These are phyloP conservation scores for Gamarada debralockiae DNA, from an alignment of 495 filamentous ascomycete genomes.

Conservation along the genomic window DNA sequence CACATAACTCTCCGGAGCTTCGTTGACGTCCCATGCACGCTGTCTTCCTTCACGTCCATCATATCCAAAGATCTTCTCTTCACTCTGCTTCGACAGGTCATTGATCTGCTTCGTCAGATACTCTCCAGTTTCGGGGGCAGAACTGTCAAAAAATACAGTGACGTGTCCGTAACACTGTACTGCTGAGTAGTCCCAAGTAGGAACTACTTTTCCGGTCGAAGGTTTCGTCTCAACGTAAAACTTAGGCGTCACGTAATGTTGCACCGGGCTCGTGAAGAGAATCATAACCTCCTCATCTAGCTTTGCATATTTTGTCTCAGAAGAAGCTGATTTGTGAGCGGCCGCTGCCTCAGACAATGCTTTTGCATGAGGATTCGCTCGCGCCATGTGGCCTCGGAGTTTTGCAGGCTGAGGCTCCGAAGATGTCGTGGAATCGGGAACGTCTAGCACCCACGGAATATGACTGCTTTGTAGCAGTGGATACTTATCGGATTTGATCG, in stretches of 20 bases:
- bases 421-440: slow-evolving; percentile 22
- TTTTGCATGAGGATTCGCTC: slow-evolving; percentile 52
- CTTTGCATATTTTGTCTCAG: background rate
- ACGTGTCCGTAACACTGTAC: slow-evolving; percentile 51
- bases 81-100: slow-evolving; percentile 42
- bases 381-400: slow-evolving; percentile 53
- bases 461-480: slow-evolving; percentile 50
- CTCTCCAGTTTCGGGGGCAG: slow-evolving; percentile 27
- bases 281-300: slow-evolving; percentile 44
- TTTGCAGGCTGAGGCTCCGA: slow-evolving; percentile 27
- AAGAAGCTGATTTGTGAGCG: background rate
- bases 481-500: slow-evolving; percentile 38
- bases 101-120: slow-evolving; percentile 42
- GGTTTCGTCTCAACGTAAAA: slow-evolving; percentile 58
- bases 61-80: slow-evolving; percentile 46
- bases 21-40: slow-evolving; percentile 41
- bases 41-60: slow-evolving; percentile 30
- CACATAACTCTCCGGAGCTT: slow-evolving; percentile 45
- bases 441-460: slow-evolving; percentile 53
- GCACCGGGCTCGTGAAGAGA: slow-evolving; percentile 45
- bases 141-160: slow-evolving; percentile 41
- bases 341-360: slow-evolving; percentile 41
- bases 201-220: slow-evolving; percentile 51
- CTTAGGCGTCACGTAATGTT: slow-evolving; percentile 58
- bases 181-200: slow-evolving; percentile 60